phyloP scores from a whole-genome alignment of 1,284 basidiomycete genomes.

The Neolentinus lepideus region DNA sequence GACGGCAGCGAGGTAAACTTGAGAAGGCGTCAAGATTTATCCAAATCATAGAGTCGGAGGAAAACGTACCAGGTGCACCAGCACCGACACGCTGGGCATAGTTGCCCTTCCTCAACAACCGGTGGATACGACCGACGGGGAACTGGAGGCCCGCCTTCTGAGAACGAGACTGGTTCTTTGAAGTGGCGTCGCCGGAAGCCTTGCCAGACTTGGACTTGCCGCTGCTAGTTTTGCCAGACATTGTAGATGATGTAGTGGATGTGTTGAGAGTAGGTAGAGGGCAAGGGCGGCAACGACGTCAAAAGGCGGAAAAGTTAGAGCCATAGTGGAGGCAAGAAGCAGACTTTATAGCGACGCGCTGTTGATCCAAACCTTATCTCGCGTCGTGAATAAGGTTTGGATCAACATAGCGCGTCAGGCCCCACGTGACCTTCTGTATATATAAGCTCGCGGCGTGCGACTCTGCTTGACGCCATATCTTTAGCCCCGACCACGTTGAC shows the following conservation, averaged over 20 bases:
- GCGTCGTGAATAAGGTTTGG: slow-evolving; percentile 1
- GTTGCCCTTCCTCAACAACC: slow-evolving; percentile 65
- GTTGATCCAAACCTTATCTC: slow-evolving; percentile 2
- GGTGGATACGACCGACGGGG: slow-evolving; percentile 77
- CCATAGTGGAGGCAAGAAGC: background rate
- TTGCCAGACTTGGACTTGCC: slow-evolving; percentile 52
- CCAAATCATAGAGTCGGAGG: background rate
- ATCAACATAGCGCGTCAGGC: background rate
- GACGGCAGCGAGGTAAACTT: slow-evolving; percentile 72
- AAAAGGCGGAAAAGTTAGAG: slow-evolving; percentile 13
- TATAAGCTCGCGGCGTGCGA: slow-evolving; percentile 1
- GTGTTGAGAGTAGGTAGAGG: slow-evolving; percentile 9
- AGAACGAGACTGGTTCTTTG: slow-evolving; percentile 68
- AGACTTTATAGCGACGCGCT: background rate
- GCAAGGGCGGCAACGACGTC: slow-evolving; percentile 11
- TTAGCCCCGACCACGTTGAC: slow-evolving; percentile 15
- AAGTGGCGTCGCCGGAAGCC: slow-evolving; percentile 31
- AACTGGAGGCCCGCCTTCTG: slow-evolving; percentile 81
- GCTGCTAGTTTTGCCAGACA: slow-evolving; percentile 40
- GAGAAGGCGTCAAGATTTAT: background rate
- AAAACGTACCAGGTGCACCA: slow-evolving; percentile 51
- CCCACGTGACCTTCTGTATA: background rate
- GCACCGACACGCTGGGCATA: slow-evolving; percentile 56
- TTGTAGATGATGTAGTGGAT: slow-evolving; percentile 16
- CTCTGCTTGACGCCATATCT: slow-evolving; percentile 2